A percentile compares a stretch with the other conserved stretches of the same genome.
These are phyloP conservation scores for Fomes fomentarius DNA, from an alignment of 1,284 basidiomycete genomes.

Conservation along the genomic window DNA sequence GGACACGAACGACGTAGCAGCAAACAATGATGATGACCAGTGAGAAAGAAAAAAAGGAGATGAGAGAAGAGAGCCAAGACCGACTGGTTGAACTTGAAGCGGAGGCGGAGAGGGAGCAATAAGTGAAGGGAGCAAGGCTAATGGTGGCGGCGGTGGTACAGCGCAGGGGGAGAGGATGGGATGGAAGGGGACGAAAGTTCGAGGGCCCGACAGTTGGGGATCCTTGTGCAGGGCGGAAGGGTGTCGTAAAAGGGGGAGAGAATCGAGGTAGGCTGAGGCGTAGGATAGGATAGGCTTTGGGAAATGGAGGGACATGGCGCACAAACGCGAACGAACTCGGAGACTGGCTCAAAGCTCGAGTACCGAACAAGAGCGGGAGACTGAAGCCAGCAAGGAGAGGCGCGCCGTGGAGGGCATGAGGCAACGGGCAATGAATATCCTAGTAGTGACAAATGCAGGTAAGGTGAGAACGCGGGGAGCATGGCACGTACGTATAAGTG, in stretches of 20 bases:
- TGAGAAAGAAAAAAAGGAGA: background rate
- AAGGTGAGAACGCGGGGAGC: background rate
- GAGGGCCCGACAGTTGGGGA: background rate
- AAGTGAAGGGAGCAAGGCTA: background rate
- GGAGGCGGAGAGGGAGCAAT: background rate
- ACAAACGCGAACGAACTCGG: too few species aligned
- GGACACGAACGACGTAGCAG: slow-evolving; percentile 9
- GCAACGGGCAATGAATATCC: background rate
- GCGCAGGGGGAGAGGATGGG: background rate
- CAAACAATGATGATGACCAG: slow-evolving; percentile 11
- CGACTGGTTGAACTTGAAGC: background rate
- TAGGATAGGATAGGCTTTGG: background rate
- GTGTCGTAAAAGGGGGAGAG: too few species aligned
- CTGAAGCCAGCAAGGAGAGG: background rate
- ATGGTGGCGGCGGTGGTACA: background rate
- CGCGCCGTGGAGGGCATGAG: background rate
- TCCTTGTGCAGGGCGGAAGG: background rate
- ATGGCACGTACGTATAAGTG: background rate
- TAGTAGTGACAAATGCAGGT: slow-evolving; percentile 1
- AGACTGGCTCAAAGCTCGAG: background rate
- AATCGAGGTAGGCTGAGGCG: background rate
- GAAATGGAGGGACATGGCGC: too few species aligned
- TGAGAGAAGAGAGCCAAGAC: background rate
- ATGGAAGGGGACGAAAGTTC: background rate
- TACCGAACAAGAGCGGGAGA: background rate